phyloP scores from a whole-genome alignment of 306 rosid genomes.

The Pyrus bretschneideri region DNA sequence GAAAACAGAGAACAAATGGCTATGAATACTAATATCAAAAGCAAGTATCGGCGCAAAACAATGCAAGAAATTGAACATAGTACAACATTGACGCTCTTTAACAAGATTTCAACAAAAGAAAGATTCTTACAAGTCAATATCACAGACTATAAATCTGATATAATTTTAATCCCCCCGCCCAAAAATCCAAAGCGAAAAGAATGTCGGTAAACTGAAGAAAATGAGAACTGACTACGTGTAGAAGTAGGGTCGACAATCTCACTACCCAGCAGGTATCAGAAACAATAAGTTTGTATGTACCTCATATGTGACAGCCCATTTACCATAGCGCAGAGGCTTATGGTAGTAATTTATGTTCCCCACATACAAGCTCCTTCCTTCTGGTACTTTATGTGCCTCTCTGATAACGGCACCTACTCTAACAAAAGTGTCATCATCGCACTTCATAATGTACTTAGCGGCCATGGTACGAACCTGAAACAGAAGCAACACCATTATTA shows the following conservation, averaged over 20 bases:
- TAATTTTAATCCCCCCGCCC: no score
- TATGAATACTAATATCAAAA: conserved; percentile 8
- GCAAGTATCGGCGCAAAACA: not conserved
- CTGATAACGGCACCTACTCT: conserved; percentile 55
- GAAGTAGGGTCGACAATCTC: not conserved
- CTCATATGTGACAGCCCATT: conserved; percentile 98
- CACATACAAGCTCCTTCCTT: conserved; percentile 55
- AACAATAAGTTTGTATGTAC: conserved; percentile 30
- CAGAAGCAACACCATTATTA: conserved; percentile 11
- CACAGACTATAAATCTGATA: no score
- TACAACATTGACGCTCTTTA: not conserved
- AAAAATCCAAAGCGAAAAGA: no score
- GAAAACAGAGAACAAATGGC: conserved; percentile 1
- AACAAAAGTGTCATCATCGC: conserved; percentile 96
- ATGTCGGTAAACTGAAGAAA: no score
- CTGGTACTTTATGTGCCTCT: conserved; percentile 39
- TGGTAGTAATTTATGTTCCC: conserved; percentile 92
- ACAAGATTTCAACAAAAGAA: not conserved
- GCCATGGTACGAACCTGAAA: conserved; percentile 58
- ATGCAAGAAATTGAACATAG: not conserved
- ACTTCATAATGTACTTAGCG: conserved; percentile 81
- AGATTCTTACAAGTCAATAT: no score
- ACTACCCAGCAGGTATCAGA: not conserved
- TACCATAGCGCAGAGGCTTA: conserved; percentile 83
- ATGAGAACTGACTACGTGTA: not conserved